Conservation (phyloP, 441 rosid species). For the Arabidopsis hybrid region DNA sequence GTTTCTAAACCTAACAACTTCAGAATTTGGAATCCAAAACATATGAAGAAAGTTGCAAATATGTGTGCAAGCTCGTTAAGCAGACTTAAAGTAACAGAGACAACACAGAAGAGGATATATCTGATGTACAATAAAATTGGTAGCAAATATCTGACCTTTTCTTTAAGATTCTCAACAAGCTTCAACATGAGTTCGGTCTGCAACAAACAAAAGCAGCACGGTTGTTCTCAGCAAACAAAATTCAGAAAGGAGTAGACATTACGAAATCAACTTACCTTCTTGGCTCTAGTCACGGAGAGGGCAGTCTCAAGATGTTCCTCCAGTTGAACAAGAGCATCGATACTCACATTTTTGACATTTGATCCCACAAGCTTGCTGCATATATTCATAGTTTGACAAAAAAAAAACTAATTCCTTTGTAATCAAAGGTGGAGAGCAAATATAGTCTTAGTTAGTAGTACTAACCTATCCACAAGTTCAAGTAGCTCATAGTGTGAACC, state of each 20-base stretch:
- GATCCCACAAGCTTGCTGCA: constrained; percentile 43
- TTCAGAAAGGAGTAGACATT: neutral
- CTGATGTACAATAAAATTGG: neutral
- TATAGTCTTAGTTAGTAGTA: neutral
- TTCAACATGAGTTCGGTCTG: constrained; percentile 46
- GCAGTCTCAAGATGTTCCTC: constrained; percentile 42
- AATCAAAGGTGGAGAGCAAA: constrained; percentile 30
- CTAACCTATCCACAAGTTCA: constrained; percentile 43
- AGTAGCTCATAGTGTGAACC: constrained; percentile 46
- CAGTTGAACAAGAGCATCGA: constrained; percentile 36
- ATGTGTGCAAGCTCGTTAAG: constrained; percentile 1
- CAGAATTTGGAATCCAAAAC: constrained; percentile 7
- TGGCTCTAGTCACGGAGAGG: constrained; percentile 44
- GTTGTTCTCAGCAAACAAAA: neutral
- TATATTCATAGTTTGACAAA: constrained; percentile 34
- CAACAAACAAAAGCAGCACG: constrained; percentile 19
- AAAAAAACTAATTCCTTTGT: constrained; percentile 24
- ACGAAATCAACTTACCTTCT: constrained; percentile 37
- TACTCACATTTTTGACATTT: constrained; percentile 27
- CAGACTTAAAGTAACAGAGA: constrained; percentile 27
- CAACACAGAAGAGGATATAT: neutral
- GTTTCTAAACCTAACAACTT: constrained; percentile 1
- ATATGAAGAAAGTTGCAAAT: constrained; percentile 17
- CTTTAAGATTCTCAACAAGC: constrained; percentile 43
- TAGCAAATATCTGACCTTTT: constrained; percentile 38